Percentiles rank a stretch among this genome's conserved stretches.
Evolutionary conservation across 441 rosid species (phyloP).

Genomic region (Jatropha multifida): DNA sequence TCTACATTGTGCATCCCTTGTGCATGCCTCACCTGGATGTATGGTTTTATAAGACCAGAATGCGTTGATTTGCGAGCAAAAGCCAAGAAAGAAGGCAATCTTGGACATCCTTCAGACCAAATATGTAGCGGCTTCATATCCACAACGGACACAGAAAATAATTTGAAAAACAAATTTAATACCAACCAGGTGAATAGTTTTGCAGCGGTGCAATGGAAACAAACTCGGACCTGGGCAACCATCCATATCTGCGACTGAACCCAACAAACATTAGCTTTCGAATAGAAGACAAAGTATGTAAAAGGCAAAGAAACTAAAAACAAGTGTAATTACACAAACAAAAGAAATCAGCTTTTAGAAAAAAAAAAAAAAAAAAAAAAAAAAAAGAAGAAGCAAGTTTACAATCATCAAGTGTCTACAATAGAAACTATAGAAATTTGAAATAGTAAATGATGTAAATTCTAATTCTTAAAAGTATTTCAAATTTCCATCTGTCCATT

Average conservation of each 20-base stretch:
- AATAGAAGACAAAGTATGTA: not conserved
- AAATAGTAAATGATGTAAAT: not conserved
- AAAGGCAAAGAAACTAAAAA: not conserved
- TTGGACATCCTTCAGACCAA: conserved; percentile 42
- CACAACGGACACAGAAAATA: conserved; percentile 21
- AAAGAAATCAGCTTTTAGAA: not conserved
- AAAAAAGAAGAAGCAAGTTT: not conserved
- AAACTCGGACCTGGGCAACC: conserved; percentile 57
- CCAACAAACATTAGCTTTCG: conserved; percentile 9
- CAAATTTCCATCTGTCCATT: not conserved
- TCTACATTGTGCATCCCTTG: conserved; percentile 97
- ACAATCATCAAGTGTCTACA: not conserved
- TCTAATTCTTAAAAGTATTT: not conserved
- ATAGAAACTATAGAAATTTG: not conserved
- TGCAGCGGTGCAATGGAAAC: conserved; percentile 96
- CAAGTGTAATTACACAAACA: not conserved
- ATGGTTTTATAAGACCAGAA: conserved; percentile 50
- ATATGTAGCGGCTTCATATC: conserved; percentile 44
- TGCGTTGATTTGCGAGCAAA: conserved; percentile 42
- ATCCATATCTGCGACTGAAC: conserved; percentile 71
- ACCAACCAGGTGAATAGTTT: conserved; percentile 87
- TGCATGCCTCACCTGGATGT: conserved; percentile 96
- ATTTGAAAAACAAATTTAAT: conserved; percentile 30
- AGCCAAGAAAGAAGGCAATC: conserved; percentile 52
- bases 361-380: not conserved